Evolutionary conservation across 257 asterid genomes (phyloP), one percentile per base, ranked within the genome.

Genomic region (Solanum rostratum): DNA sequence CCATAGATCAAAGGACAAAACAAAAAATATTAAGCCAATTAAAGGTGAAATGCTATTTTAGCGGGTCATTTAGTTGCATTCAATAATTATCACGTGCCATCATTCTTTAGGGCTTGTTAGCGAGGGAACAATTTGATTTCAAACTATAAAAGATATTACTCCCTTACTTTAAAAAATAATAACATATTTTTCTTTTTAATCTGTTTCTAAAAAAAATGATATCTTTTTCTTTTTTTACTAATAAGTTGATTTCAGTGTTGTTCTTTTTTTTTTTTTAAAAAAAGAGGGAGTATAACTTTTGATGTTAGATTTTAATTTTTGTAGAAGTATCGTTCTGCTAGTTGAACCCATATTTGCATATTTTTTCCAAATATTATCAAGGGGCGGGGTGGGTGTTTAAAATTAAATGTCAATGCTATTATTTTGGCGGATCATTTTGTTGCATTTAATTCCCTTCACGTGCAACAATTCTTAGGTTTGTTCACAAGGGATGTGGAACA

Each of bases 391-490:
- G 22, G 62, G 11, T n/a, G 24, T 4, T 0, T 11, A 24, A 14
- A 41, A 52, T 50, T 15, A 53, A 27, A 83, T 43, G 87, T 87
- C 73, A 83, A 85, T 50, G 84, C 84, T 62, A 60, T 3, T 62
- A 60, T 3, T n/a, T 66, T 24, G 54, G 62, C 78, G 82, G 80
- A 50, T 62, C 84, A 85, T 82, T 82, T 84, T 85, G 88, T 84
- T 86, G 84, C 86, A 63, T 78, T 84, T 33, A 73, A 53, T 43
- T 65, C 45, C 41, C 24, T 52, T 87, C 86, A 85, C 88, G 85
- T 87, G 89, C 39, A 43, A 37, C 86, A 66, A 69, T 60, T 57
- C 85, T 80, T 87, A 50, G 11, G 85, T 52, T 78, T 27, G 78
- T 69, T 54, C 43, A 18, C 4, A 19, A 37, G 63, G 59, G 59